These are phyloP conservation scores for Rosa hybrid DNA, from an alignment of 331 rosid species.

Conservation along the genomic window DNA sequence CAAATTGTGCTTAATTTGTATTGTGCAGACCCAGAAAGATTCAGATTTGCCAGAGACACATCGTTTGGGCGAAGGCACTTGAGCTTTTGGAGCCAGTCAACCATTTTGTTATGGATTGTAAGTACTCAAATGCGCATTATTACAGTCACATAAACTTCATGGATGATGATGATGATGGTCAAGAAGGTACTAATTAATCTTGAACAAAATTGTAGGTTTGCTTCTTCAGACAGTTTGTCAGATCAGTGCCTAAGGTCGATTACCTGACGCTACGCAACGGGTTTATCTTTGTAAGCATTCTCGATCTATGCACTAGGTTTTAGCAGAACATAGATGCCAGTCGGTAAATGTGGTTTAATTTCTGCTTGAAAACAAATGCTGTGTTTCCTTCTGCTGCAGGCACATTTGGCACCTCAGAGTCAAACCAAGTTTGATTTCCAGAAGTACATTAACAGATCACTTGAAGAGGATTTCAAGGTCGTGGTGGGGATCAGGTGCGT, in stretches of 20 bases:
- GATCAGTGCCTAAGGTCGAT: slow-evolving; percentile 37
- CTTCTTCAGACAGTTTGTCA: slow-evolving; percentile 37
- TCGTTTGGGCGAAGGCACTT: slow-evolving; percentile 40
- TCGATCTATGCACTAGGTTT: neutral
- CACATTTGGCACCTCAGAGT: slow-evolving; percentile 38
- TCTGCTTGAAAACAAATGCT: slow-evolving; percentile 5
- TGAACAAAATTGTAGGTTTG: slow-evolving; percentile 22
- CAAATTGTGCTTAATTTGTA: neutral
- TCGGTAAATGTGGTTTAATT: neutral
- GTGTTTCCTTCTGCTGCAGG: slow-evolving; percentile 11
- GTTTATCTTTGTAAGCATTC: slow-evolving; percentile 25
- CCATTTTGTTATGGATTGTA: slow-evolving; percentile 33
- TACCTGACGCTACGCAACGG: slow-evolving; percentile 37
- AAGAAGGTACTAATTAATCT: neutral
- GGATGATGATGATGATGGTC: neutral
- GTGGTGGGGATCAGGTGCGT: slow-evolving; percentile 38
- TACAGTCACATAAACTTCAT: neutral
- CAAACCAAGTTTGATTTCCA: slow-evolving; percentile 30
- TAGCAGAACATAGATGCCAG: neutral
- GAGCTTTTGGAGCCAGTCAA: slow-evolving; percentile 27
- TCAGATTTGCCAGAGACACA: slow-evolving; percentile 40
- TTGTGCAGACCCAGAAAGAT: slow-evolving; percentile 36
- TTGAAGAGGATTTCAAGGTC: slow-evolving; percentile 39
- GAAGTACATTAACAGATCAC: slow-evolving; percentile 34
- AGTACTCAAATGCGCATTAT: neutral